Conservation (phyloP, 495 filamentous ascomycete species). For the Neurospora sp. region DNA sequence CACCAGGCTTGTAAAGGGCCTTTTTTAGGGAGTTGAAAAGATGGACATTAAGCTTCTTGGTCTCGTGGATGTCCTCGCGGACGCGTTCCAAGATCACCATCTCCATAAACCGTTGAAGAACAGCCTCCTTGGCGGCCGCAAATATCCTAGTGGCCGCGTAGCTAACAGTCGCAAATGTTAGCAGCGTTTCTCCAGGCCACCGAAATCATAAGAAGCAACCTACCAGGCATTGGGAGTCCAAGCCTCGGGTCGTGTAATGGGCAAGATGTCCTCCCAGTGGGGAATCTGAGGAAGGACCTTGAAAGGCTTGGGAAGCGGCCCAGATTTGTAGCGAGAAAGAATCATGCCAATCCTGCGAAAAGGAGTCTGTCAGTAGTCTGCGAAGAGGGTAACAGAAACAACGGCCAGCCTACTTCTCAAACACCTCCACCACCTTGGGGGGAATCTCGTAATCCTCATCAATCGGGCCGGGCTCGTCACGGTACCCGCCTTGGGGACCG, state of each 20-base stretch:
- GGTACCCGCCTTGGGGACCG: slow-evolving; percentile 26
- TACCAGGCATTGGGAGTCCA: slow-evolving; percentile 58
- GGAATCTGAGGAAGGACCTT: slow-evolving; percentile 90
- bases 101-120: slow-evolving; percentile 71
- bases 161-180: slow-evolving; percentile 34
- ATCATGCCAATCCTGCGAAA: slow-evolving; percentile 65
- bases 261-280: slow-evolving; percentile 69
- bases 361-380: slow-evolving; percentile 4
- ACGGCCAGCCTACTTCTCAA: slow-evolving; percentile 57
- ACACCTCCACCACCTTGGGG: slow-evolving; percentile 88
- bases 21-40: slow-evolving; percentile 89
- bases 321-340: slow-evolving; percentile 86
- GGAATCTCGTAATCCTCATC: slow-evolving; percentile 81
- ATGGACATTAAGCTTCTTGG: slow-evolving; percentile 89
- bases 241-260: slow-evolving; percentile 17
- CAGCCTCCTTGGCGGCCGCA: slow-evolving; percentile 63
- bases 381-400: background rate
- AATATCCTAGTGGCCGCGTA: slow-evolving; percentile 86
- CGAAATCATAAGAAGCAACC: background rate
- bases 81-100: slow-evolving; percentile 78
- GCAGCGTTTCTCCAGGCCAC: background rate
- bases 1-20: slow-evolving; percentile 86
- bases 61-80: slow-evolving; percentile 66
- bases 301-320: slow-evolving; percentile 92
- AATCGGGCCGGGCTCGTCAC: slow-evolving; percentile 27